A percentile compares a stretch with the other conserved stretches of the same genome.
phyloP scores from a whole-genome alignment of 1,284 basidiomycete genomes.

The Flammula alnicola region DNA sequence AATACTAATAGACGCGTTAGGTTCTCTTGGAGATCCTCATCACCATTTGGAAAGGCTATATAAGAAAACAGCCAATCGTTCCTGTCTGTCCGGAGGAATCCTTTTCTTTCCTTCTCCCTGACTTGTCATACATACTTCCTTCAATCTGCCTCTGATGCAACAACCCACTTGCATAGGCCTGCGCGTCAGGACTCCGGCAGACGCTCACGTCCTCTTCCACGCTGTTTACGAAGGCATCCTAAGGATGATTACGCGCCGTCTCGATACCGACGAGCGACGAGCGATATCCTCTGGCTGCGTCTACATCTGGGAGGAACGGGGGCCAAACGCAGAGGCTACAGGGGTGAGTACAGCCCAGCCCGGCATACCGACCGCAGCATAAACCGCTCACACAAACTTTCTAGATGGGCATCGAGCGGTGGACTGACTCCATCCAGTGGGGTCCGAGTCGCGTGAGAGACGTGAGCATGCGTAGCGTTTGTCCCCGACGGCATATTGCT shows the following conservation, averaged over 20 bases:
- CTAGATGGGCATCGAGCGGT: conserved; percentile 75
- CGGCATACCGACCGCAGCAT: not conserved
- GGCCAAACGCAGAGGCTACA: conserved; percentile 67
- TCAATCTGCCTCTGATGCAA: conserved; percentile 42
- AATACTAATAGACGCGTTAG: not conserved
- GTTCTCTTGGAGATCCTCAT: not conserved
- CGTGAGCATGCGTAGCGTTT: conserved; percentile 47
- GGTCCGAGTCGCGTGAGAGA: conserved; percentile 78
- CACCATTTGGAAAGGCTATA: conserved; percentile 1
- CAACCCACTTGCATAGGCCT: conserved; percentile 46
- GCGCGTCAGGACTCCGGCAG: conserved; percentile 56
- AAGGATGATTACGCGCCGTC: conserved; percentile 72
- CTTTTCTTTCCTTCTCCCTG: conserved; percentile 6
- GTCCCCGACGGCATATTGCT: not conserved
- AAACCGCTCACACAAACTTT: conserved; percentile 1
- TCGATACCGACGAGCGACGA: conserved; percentile 75
- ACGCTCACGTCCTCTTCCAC: conserved; percentile 79
- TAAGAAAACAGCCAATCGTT: no score
- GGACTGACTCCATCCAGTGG: conserved; percentile 84
- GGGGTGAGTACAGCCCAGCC: conserved; percentile 45
- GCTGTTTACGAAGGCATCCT: conserved; percentile 64
- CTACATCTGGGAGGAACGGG: conserved; percentile 83
- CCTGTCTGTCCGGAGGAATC: not conserved
- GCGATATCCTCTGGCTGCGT: conserved; percentile 70
- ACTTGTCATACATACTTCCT: conserved; percentile 7